Base-by-base conservation (phyloP, 306 rosid species). In the Dalbergia cultrata region DNA sequence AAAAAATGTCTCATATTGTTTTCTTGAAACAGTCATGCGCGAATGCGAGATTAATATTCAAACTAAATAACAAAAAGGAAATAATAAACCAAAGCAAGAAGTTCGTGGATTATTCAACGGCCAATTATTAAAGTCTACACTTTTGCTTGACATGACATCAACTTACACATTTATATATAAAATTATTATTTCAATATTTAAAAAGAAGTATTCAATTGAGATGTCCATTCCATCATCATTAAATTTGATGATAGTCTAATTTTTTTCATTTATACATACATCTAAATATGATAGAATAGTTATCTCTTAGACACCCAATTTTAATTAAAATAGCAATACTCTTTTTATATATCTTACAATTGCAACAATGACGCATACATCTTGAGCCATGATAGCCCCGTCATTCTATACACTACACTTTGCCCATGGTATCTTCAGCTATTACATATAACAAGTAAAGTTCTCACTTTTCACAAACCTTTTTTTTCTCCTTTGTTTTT, bases 331-430 rank as follows among this genome's bases (percentile, higher is more conserved):
- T n/a, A n/a, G n/a, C n/a, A n/a, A n/a, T n/a, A n/a, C n/a, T n/a
- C n/a, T n/a, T n/a, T n/a, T n/a, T n/a, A n/a, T 73, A 26, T 26
- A 26, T 26, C 77, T 18, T 13, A 83, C 87, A 78, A 67, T 73
- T 83, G 77, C 87, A 57, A 62, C 72, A 73, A 34, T 67, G 31
- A 26, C 31, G 2, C 60, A n/a, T n/a, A n/a, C n/a, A 71, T 35
- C 47, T 58, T 58, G 61, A 39, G 78, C 77, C 53, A 49, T 31
- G 21, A 7, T 13, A 37, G 33, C 8, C 19, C 31, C 37, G 14
- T 39, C 70, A 58, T 21, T 16, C 66, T 41, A 58, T 70, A n/a
- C n/a, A 34, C 50, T 62, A 76, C 75, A 82, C 7, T 10, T 57
- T 67, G 17, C 62, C 54, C n/a, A 18, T 39, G 6, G 21, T 37